phyloP scores from a whole-genome alignment of 306 rosid species.

The Prunus kanzakura region DNA sequence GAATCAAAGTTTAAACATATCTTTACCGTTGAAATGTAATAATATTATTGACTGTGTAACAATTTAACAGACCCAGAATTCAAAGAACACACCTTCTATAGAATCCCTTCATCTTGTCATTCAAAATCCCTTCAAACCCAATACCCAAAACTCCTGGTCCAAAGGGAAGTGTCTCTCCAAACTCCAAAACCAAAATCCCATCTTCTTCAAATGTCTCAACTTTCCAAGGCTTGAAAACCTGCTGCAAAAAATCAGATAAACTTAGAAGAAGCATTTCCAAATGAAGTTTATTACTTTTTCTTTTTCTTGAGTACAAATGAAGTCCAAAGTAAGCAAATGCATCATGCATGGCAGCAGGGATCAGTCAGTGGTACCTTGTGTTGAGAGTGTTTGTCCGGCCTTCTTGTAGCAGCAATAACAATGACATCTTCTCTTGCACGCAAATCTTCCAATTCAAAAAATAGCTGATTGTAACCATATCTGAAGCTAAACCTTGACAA shows the following conservation, averaged over 20 bases:
- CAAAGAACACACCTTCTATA: conserved; percentile 51
- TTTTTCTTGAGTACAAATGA: background rate
- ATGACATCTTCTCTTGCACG: conserved; percentile 80
- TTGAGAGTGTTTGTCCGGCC: conserved; percentile 82
- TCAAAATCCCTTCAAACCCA: conserved; percentile 68
- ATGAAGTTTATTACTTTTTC: background rate
- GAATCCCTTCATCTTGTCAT: conserved; percentile 84
- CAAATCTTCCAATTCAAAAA: conserved; percentile 89
- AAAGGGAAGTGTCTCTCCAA: conserved; percentile 45
- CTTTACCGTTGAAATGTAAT: background rate
- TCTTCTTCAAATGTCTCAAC: conserved; percentile 56
- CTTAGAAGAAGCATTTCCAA: background rate
- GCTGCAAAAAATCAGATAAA: conserved; percentile 16
- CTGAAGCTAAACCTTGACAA: conserved; percentile 82
- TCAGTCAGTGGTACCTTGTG: conserved; percentile 40
- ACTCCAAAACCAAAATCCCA: conserved; percentile 77
- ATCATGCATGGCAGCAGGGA: no score
- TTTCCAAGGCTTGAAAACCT: conserved; percentile 60
- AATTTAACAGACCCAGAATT: background rate
- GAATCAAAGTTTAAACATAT: background rate
- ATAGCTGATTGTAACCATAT: conserved; percentile 92
- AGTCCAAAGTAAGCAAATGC: no score
- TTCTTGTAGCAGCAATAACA: conserved; percentile 90
- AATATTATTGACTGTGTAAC: no score
- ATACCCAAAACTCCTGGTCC: conserved; percentile 68